Evolutionary conservation across 129 eudicot genomes (phyloP).

Genomic region (Dittrichia graveolens): DNA sequence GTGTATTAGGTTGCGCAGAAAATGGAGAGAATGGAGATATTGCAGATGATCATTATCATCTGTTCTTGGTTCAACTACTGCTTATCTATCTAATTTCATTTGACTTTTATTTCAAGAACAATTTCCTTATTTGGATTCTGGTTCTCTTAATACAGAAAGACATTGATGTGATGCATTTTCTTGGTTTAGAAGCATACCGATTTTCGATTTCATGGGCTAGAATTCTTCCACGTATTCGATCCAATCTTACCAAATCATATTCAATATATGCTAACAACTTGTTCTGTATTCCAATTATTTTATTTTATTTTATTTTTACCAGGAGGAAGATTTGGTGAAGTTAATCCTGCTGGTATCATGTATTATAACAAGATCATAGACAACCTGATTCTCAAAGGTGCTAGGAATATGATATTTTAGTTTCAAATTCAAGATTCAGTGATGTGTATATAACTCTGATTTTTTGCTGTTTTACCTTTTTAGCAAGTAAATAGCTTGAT

Average conservation of each 20-base stretch:
- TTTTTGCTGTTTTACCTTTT: too few species aligned
- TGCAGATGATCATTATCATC: slow-evolving; percentile 85
- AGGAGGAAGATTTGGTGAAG: slow-evolving; percentile 68
- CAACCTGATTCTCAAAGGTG: slow-evolving; percentile 61
- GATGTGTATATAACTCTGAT: background rate
- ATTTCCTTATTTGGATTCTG: background rate
- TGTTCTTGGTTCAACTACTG: slow-evolving; percentile 56
- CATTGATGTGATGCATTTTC: slow-evolving; percentile 63
- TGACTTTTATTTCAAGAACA: background rate
- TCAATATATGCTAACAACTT: background rate
- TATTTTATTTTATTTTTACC: background rate
- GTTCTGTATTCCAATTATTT: background rate
- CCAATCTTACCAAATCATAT: background rate
- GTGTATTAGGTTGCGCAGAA: slow-evolving; percentile 22
- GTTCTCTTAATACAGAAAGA: slow-evolving; percentile 53
- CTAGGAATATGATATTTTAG: background rate
- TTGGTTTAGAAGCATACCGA: slow-evolving; percentile 68
- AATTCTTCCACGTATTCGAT: slow-evolving; percentile 51
- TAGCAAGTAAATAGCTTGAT: too few species aligned
- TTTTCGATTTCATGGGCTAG: slow-evolving; percentile 91
- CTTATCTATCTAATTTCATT: background rate
- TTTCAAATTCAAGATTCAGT: background rate
- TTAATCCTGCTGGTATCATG: slow-evolving; percentile 53
- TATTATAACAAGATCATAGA: slow-evolving; percentile 67
- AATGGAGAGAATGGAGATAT: slow-evolving; percentile 59